Percentiles rank a stretch among this genome's conserved stretches.
Evolutionary conservation across 148 eudicot genomes (phyloP).

Genomic region (Limonium bicolor): DNA sequence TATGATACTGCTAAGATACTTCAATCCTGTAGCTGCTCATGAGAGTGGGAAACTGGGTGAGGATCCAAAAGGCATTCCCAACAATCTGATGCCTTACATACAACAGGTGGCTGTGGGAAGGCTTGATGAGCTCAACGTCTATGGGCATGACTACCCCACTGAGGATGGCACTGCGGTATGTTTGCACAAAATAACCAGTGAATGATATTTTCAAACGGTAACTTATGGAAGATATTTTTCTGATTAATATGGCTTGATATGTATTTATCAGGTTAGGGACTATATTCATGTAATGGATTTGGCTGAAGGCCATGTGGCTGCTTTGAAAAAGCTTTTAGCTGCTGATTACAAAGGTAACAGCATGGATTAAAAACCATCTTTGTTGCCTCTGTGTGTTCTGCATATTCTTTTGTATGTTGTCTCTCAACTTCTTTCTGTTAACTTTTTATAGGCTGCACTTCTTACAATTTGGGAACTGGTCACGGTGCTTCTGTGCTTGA

Average conservation of each 20-base stretch:
- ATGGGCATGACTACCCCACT: slow-evolving; percentile 81
- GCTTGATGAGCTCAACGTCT: slow-evolving; percentile 60
- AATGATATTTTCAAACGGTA: not conserved
- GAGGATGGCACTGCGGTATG: slow-evolving; percentile 80
- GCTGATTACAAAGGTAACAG: slow-evolving; percentile 31
- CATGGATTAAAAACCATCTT: no score
- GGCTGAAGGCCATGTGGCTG: slow-evolving; percentile 90
- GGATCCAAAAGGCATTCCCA: slow-evolving; percentile 83
- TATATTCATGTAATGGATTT: slow-evolving; percentile 92
- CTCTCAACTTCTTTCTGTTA: not conserved
- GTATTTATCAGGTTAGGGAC: slow-evolving; percentile 42
- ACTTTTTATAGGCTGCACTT: slow-evolving; percentile 28
- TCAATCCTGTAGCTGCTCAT: slow-evolving; percentile 92
- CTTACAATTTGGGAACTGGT: slow-evolving; percentile 80
- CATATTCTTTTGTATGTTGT: not conserved
- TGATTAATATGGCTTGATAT: not conserved
- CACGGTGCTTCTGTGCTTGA: slow-evolving; percentile 78
- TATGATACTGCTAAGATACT: slow-evolving; percentile 64
- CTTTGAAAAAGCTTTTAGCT: slow-evolving; percentile 51
- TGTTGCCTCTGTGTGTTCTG: not conserved
- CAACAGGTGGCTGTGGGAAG: slow-evolving; percentile 86
- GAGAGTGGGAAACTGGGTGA: slow-evolving; percentile 83
- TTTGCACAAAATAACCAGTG: not conserved
- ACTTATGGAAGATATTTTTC: not conserved
- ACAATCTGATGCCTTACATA: slow-evolving; percentile 86